Conservation (phyloP, 768 basidiomycete genomes). For the Leccinum imitatum region DNA sequence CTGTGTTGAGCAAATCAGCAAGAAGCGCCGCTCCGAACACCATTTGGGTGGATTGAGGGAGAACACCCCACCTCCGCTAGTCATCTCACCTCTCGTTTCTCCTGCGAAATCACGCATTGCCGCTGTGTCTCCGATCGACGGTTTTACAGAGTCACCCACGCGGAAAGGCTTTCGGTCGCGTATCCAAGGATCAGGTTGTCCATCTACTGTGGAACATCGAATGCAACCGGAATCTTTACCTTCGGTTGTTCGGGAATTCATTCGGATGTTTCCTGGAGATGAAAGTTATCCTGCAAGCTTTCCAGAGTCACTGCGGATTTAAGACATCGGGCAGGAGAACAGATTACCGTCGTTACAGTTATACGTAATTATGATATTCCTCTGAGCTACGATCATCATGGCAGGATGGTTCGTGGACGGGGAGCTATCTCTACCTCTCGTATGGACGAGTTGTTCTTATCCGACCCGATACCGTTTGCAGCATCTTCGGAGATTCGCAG, state of each 20-base stretch:
- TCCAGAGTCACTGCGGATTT: conserved; percentile 30
- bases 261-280: conserved; percentile 34
- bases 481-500: conserved; percentile 22
- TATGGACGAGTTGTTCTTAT: conserved; percentile 21
- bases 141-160: conserved; percentile 3
- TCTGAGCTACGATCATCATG: conserved; percentile 5
- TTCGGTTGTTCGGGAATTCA: conserved; percentile 31
- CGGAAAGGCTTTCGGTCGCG: conserved; percentile 12
- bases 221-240: conserved; percentile 21
- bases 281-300: conserved; percentile 36
- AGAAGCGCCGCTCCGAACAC: conserved; percentile 2
- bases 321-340: conserved; percentile 1
- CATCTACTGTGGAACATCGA: background rate
- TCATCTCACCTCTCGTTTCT: conserved; percentile 31
- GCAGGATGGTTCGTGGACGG: conserved; percentile 4
- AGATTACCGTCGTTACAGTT: background rate
- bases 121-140: background rate
- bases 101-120: conserved; percentile 22
- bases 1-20: conserved; percentile 21
- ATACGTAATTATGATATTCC: background rate
- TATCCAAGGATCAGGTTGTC: background rate
- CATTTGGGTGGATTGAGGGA: conserved; percentile 4
- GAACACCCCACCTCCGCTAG: conserved; percentile 6
- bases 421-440: conserved; percentile 18
- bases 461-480: conserved; percentile 5